Base-by-base conservation (phyloP, 2,329 filamentous ascomycete genomes). In the Aspergillus pseudonomiae region DNA sequence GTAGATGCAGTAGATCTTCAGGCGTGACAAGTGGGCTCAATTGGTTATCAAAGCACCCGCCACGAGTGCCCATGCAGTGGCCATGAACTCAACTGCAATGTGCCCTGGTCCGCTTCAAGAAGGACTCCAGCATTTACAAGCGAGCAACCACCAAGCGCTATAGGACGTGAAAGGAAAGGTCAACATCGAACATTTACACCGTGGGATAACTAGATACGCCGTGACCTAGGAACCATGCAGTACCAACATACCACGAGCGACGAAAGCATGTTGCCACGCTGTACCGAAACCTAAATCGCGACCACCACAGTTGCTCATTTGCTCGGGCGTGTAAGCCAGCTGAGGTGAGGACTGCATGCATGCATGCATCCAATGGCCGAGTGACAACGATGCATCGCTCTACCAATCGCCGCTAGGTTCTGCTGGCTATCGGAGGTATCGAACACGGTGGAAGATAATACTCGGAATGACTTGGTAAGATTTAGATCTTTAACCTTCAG, bases 31-130 rank as follows among this genome's bases (percentile, higher is more conserved):
- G 21, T 48, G 21, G 24, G 11, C 26, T 28, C 12, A 48, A 48
- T 11, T 21, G 43, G 21, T 11, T 26, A 48, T 26, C 45, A 11
- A 48, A 28, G 12, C 45, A 48, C 14, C 11, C 24, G 5, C 45
- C 45, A 16, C 12, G 21, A n/a, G 24, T 57, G 3, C 34, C 67
- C 67, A 73, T 74, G 9, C 55, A 50, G n/a, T 45, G 43, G 43
- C 43, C 43, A 21, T 45, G 43, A 11, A 11, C 43, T 24, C 21
- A 24, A 24, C 43, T 45, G n/a, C n/a, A 45, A 11, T 10, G 19
- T 21, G 6, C 43, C 43, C 10, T 45, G 19, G 9, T 45, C 43
- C n/a, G 43, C 43, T 12, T 45, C 43, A 21, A 45, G 43, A 24
- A 43, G 21, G 7, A 43, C 43, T 24, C 43, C 43, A 11, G 43